Evolutionary conservation across 306 rosid species (phyloP).

Genomic region (Trichosanthes cucumerina): DNA sequence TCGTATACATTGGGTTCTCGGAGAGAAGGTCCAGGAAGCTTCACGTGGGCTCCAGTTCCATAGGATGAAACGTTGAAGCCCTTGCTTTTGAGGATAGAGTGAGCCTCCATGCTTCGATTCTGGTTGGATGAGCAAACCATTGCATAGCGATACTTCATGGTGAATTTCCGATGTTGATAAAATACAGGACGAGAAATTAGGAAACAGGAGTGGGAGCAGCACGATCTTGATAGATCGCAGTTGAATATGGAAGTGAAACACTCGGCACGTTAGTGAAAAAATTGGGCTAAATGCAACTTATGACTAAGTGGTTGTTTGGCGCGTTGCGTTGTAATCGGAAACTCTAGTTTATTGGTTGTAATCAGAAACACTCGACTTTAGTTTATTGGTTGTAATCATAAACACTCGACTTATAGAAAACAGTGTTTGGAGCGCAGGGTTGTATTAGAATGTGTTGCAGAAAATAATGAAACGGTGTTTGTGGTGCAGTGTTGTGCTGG

Average conservation of each 20-base stretch:
- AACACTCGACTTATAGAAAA: no score
- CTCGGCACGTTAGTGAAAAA: not conserved
- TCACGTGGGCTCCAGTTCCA: constrained; percentile 88
- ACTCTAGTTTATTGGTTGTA: no score
- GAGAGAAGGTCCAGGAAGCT: constrained; percentile 96
- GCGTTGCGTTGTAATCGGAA: no score
- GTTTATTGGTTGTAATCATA: no score
- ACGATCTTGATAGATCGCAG: not conserved
- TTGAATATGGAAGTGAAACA: not conserved
- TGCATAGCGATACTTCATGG: constrained; percentile 60
- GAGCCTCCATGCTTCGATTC: constrained; percentile 98
- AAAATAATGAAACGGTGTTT: no score
- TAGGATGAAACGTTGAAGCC: constrained; percentile 83
- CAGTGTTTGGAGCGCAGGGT: no score
- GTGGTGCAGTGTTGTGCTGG: no score
- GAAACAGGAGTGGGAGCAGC: not conserved
- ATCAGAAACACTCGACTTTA: no score
- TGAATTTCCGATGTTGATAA: not conserved
- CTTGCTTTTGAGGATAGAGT: constrained; percentile 61
- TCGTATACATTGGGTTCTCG: constrained; percentile 95
- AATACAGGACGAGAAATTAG: not conserved
- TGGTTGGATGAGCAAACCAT: constrained; percentile 95
- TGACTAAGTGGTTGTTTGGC: no score
- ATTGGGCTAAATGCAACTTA: not conserved
- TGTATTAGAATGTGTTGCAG: no score